These are phyloP conservation scores for Rhizopogon rudus DNA, from an alignment of 768 basidiomycete genomes.

Conservation along the genomic window DNA sequence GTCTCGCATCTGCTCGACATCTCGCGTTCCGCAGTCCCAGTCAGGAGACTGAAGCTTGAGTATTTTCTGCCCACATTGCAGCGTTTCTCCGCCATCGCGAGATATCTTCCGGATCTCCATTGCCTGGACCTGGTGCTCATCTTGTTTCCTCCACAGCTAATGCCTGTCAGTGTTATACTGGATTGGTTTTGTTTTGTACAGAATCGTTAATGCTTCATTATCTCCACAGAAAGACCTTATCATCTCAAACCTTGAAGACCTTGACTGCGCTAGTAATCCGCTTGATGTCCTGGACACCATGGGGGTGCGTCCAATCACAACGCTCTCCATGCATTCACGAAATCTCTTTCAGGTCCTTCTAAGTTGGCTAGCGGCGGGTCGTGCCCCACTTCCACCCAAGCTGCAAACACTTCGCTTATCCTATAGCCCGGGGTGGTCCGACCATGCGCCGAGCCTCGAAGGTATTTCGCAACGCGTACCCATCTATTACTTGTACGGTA, in stretches of 20 bases:
- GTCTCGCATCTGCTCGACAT: not conserved
- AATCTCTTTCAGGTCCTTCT: not conserved
- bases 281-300: not conserved
- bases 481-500: not conserved
- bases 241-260: not conserved
- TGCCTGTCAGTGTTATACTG: not conserved
- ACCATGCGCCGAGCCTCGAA: not conserved
- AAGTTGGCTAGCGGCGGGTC: not conserved
- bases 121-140: not conserved
- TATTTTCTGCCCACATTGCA: not conserved
- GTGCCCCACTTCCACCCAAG: not conserved
- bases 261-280: too few species aligned
- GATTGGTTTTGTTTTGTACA: not conserved
- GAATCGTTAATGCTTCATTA: not conserved
- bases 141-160: not conserved
- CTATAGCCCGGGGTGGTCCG: not conserved
- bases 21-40: not conserved
- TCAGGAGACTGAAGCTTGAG: not conserved
- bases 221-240: not conserved
- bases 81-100: not conserved
- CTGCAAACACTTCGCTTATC: not conserved
- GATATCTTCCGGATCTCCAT: not conserved
- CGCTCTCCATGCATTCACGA: not conserved
- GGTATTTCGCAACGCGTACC: not conserved
- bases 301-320: not conserved